phyloP scores from a whole-genome alignment of 805 yeast species.

The Lipomyces spencermartinsiae region DNA sequence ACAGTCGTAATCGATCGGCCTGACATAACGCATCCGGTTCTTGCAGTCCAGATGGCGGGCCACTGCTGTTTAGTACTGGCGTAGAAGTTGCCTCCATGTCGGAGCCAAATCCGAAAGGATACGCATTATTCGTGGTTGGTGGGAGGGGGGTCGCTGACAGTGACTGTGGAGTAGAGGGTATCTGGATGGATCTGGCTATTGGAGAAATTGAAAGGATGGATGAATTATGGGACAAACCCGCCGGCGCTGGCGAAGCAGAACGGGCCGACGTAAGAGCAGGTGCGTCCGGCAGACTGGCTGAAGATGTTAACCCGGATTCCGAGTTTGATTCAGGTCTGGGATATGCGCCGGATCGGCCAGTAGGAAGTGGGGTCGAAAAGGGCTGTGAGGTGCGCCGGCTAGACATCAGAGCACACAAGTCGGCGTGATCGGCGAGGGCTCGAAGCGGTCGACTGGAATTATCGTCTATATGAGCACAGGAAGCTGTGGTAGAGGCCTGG shows the following conservation, averaged over 20 bases:
- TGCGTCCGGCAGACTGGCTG: conserved; percentile 20
- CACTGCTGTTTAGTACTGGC: conserved; percentile 11
- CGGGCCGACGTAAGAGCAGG: conserved; percentile 11
- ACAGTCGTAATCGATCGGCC: conserved; percentile 81
- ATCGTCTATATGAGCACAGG: not conserved
- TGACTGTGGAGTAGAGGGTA: conserved; percentile 19
- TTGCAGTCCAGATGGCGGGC: not conserved
- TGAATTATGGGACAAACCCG: conserved; percentile 25
- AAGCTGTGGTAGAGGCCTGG: not conserved
- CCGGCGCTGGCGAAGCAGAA: conserved; percentile 13
- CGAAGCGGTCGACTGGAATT: not conserved
- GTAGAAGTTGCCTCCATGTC: conserved; percentile 36
- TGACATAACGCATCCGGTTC: conserved; percentile 12
- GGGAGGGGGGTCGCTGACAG: conserved; percentile 27
- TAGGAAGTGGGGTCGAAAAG: conserved; percentile 26
- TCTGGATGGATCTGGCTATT: conserved; percentile 17
- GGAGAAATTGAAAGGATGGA: conserved; percentile 37
- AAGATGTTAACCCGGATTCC: conserved; percentile 12
- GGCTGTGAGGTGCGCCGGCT: conserved; percentile 14
- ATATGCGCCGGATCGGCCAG: not conserved
- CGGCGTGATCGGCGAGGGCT: not conserved
- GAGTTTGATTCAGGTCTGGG: not conserved
- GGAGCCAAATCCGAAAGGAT: conserved; percentile 28
- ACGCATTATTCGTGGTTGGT: conserved; percentile 15
- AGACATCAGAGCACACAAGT: not conserved